A percentile compares a stretch with the other conserved stretches of the same genome.
Evolutionary conservation across 176 grass and related monocot species (phyloP).

Genomic region (Bromus sterilis): DNA sequence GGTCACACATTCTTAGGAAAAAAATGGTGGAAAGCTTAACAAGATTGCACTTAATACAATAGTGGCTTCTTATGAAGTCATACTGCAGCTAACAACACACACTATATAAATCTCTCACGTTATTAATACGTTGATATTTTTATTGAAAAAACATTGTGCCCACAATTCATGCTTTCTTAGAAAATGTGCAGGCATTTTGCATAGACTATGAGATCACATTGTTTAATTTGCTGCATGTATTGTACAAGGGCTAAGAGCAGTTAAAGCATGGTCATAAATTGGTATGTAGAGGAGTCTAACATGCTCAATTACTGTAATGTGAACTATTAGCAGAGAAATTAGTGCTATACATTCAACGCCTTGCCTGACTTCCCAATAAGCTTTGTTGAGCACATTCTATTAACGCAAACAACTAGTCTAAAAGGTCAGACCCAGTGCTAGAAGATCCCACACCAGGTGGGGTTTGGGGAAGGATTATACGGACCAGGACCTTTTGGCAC

Average conservation of each 20-base stretch:
- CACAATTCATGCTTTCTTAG: neutral
- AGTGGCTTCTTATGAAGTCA: neutral
- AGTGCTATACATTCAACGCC: neutral
- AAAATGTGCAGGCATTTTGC: neutral
- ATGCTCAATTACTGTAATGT: neutral
- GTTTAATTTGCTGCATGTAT: neutral
- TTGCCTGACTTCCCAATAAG: neutral
- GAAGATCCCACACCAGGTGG: too few relatives aligned
- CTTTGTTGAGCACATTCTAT: neutral
- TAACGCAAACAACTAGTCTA: neutral
- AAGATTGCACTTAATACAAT: neutral
- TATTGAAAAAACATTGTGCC: neutral
- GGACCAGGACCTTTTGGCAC: too few relatives aligned
- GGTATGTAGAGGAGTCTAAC: neutral
- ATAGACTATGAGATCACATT: neutral
- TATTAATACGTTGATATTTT: neutral
- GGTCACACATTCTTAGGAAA: neutral
- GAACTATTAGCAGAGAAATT: neutral
- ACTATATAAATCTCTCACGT: neutral
- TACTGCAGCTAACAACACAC: neutral
- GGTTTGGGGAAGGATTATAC: too few relatives aligned
- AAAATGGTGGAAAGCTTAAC: neutral
- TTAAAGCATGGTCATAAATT: too few relatives aligned
- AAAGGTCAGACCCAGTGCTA: too few relatives aligned
- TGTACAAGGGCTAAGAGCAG: neutral